Evolutionary conservation across 306 rosid species (phyloP).

Genomic region (Styphnolobium japonicum): DNA sequence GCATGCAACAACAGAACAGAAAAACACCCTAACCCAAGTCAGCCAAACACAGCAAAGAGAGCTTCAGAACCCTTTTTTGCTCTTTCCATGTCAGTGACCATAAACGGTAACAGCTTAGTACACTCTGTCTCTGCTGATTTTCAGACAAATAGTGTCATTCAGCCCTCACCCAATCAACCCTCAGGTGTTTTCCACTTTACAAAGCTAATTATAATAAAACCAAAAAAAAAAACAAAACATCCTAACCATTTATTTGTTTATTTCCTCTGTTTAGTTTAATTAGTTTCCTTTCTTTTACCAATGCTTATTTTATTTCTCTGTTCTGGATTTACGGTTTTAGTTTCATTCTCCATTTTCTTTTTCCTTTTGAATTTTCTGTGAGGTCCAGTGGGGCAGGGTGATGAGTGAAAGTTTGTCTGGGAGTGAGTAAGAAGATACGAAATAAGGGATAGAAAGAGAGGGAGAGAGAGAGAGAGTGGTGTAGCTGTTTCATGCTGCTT

Average conservation of each 20-base stretch:
- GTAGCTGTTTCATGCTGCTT: slow-evolving; percentile 74
- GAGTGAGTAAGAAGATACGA: slow-evolving; percentile 80
- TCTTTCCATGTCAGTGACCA: slow-evolving; percentile 48
- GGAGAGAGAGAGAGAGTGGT: slow-evolving; percentile 25
- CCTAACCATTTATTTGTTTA: neutral
- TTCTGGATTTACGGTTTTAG: neutral
- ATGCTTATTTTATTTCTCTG: neutral
- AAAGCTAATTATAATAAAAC: neutral
- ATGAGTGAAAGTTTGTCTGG: slow-evolving; percentile 76
- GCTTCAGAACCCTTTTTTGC: slow-evolving; percentile 33
- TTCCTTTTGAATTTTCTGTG: slow-evolving; percentile 27
- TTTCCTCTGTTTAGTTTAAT: neutral
- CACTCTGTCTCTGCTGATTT: slow-evolving; percentile 33
- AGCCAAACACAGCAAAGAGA: slow-evolving; percentile 36
- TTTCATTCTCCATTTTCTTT: neutral
- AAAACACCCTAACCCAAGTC: slow-evolving; percentile 27
- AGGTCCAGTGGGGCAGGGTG: slow-evolving; percentile 80
- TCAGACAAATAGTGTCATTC: slow-evolving; percentile 33
- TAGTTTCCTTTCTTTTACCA: slow-evolving; percentile 2
- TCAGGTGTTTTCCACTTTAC: slow-evolving; percentile 57
- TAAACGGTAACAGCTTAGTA: slow-evolving; percentile 47
- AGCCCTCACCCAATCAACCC: slow-evolving; percentile 27
- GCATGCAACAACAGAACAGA: slow-evolving; percentile 28
- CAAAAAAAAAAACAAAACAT: neutral
- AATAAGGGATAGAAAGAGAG: slow-evolving; percentile 44